These are phyloP conservation scores for Trichosporon sp. DNA, from an alignment of 1,284 basidiomycete genomes.

Conservation along the genomic window DNA sequence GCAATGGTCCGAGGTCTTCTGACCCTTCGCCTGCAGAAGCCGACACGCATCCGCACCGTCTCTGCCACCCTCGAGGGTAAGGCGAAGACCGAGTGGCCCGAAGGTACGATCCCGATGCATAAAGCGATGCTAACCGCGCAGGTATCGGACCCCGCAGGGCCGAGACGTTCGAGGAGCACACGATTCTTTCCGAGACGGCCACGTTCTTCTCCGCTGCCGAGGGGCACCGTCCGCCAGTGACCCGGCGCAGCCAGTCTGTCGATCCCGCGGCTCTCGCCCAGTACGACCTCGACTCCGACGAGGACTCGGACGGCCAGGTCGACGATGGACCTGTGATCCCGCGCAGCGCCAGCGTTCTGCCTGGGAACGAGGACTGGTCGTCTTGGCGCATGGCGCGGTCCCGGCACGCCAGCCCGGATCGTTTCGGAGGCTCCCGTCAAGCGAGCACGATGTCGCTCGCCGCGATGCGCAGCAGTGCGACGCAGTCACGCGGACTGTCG, in stretches of 20 bases:
- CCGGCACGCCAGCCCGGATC: slow-evolving; percentile 28
- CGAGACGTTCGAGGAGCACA: slow-evolving; percentile 79
- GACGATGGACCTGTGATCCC: slow-evolving; percentile 26
- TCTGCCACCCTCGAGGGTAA: slow-evolving; percentile 76
- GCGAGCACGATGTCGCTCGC: slow-evolving; percentile 15
- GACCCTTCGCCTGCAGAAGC: slow-evolving; percentile 75
- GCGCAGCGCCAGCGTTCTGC: slow-evolving; percentile 46
- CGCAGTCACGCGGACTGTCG: slow-evolving; percentile 49
- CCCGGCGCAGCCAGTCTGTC: slow-evolving; percentile 70
- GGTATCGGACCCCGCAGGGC: slow-evolving; percentile 77
- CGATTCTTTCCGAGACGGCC: slow-evolving; percentile 71
- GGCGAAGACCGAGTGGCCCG: slow-evolving; percentile 72
- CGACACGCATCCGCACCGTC: slow-evolving; percentile 84
- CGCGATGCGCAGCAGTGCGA: slow-evolving; percentile 13
- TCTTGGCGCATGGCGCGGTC: slow-evolving; percentile 36
- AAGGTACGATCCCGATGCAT: slow-evolving; percentile 65
- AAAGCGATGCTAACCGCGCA: slow-evolving; percentile 39
- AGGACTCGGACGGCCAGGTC: slow-evolving; percentile 43
- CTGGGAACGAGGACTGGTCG: slow-evolving; percentile 37
- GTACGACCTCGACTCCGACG: slow-evolving; percentile 48
- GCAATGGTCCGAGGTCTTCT: slow-evolving; percentile 87
- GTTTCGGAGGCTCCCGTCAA: not conserved
- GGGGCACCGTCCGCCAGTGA: slow-evolving; percentile 24
- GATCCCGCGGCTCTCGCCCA: slow-evolving; percentile 66
- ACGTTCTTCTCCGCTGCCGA: slow-evolving; percentile 69